Conservation (phyloP, 306 rosid species). For the Pyrus pyrifolia region DNA sequence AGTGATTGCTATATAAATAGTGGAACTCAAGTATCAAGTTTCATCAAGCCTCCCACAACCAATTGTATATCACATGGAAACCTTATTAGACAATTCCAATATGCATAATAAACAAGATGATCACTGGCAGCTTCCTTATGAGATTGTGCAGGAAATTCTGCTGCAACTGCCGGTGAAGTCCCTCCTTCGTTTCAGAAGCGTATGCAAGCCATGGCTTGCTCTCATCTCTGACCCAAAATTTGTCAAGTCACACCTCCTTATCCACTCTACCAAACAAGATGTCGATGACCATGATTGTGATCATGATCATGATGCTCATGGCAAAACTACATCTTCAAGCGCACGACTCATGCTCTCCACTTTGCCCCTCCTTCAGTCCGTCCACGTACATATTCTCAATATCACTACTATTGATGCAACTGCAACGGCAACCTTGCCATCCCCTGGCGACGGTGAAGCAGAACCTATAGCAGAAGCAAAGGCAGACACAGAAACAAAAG, state of each 20-base stretch:
- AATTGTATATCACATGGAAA: not conserved
- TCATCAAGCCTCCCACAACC: too few species aligned
- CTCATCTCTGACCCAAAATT: constrained; percentile 12
- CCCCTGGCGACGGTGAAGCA: too few species aligned
- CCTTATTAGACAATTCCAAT: not conserved
- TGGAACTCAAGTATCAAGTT: too few species aligned
- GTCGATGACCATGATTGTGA: not conserved
- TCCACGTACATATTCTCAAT: not conserved
- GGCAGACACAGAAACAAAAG: not conserved
- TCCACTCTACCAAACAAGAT: not conserved
- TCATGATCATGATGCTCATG: not conserved
- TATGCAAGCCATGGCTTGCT: constrained; percentile 10
- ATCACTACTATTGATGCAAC: not conserved
- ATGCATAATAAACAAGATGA: not conserved
- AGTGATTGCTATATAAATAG: too few species aligned
- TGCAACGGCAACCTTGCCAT: too few species aligned
- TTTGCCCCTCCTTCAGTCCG: not conserved
- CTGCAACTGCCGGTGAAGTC: constrained; percentile 16
- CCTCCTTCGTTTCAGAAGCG: constrained; percentile 9
- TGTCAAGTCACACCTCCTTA: constrained; percentile 8
- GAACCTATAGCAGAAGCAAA: too few species aligned
- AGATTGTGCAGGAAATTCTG: constrained; percentile 7
- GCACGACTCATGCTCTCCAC: constrained; percentile 3
- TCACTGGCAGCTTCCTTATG: not conserved
- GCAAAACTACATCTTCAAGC: not conserved